Base-by-base conservation (phyloP, 345 rosid genomes). In the Salix viminalis region DNA sequence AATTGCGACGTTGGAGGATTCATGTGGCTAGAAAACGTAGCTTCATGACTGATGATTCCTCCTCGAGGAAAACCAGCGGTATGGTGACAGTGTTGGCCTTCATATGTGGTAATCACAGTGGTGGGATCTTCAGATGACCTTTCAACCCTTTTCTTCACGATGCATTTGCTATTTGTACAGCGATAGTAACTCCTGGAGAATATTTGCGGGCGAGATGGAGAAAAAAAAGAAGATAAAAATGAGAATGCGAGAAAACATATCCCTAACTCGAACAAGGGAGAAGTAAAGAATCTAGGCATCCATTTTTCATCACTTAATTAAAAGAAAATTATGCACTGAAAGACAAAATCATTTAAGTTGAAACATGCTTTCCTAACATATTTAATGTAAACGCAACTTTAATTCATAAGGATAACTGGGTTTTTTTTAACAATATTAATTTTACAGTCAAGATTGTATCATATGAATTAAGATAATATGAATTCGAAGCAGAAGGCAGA, bases 51-150 rank as follows among this genome's bases (percentile, higher is more conserved):
- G 79, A 88, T 84, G 84, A 90, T 62, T 70, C 94, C 93, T 2
- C 97, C 96, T 30, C 96, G 87, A 19, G 92, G 97, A 83, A 89
- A 91, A 52, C 97, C 96, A 37, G 88, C 84, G 6, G 92, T 87
- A 9, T 91, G 99, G 73, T 96, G 99, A 62, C 98, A 93, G 81
- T 96, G 99, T 74, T 96, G 99, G 69, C 99, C 99, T 86, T 96
- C 99, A 69, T 96, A 96, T 41, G 99, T 96, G 15, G 99, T 96
- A 61, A 96, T 92, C 41, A 96, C 98, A 39, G 79, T 73, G 4
- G 94, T 74, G 54, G 97, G 91, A 84, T 96, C 98, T 54, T 91
- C 94, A 1, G 91, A 90, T 26, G 98, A 96, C 30, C 99, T 82
- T 79, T 96, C 99, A 50, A 96, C 99, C 83, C 99, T 89, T 85